A percentile compares a stretch with the other conserved stretches of the same genome.
These are phyloP conservation scores for Phaffia australis DNA, from an alignment of 768 basidiomycete species.

Conservation along the genomic window DNA sequence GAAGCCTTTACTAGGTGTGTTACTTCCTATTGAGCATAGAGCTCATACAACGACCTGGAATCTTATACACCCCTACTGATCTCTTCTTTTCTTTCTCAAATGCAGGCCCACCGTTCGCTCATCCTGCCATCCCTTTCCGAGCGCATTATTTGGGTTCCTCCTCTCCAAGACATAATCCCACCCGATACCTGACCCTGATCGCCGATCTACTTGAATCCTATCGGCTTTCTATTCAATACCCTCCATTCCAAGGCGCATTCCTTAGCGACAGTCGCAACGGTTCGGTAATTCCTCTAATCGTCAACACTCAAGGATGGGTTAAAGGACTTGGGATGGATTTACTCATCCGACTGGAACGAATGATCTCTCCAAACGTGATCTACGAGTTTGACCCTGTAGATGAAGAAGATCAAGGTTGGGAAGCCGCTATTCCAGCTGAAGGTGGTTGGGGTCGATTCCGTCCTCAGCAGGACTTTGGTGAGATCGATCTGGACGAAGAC, in stretches of 20 bases:
- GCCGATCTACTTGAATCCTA: constrained; percentile 47
- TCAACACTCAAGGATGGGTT: constrained; percentile 96
- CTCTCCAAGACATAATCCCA: constrained; percentile 64
- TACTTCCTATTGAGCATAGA: background rate
- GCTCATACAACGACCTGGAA: background rate
- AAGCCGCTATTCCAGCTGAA: constrained; percentile 22
- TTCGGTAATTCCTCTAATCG: constrained; percentile 58
- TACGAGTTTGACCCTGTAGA: constrained; percentile 44
- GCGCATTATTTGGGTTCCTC: constrained; percentile 75
- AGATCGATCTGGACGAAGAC: constrained; percentile 5
- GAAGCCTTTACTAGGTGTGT: constrained; percentile 56
- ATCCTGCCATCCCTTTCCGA: constrained; percentile 56
- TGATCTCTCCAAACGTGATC: constrained; percentile 46
- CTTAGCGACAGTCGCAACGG: constrained; percentile 11
- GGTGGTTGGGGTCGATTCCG: constrained; percentile 24
- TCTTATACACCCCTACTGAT: constrained; percentile 1
- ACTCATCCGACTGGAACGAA: constrained; percentile 55
- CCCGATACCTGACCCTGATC: constrained; percentile 61
- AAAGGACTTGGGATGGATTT: constrained; percentile 86
- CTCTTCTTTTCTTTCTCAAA: background rate
- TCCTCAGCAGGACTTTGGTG: background rate
- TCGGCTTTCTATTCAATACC: constrained; percentile 50
- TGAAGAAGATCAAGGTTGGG: constrained; percentile 19
- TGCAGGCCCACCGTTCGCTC: constrained; percentile 77
- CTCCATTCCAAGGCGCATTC: constrained; percentile 33